These are phyloP conservation scores for Rhizopogon parksii DNA, from an alignment of 1,284 basidiomycete genomes.

Conservation along the genomic window DNA sequence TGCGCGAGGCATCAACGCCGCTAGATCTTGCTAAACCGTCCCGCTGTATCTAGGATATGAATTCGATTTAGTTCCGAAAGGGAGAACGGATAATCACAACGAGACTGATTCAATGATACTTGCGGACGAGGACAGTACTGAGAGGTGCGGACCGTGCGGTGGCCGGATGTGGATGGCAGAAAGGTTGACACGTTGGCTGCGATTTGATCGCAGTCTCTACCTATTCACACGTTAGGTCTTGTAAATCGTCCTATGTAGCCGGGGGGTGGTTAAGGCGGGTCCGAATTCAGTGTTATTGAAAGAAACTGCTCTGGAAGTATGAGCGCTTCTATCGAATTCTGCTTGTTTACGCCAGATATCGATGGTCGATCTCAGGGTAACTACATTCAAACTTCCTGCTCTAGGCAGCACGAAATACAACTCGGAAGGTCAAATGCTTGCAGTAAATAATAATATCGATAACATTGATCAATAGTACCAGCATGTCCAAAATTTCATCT, in stretches of 20 bases:
- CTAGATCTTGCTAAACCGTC: background rate
- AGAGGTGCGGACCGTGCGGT: background rate
- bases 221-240: background rate
- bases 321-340: too few relatives aligned
- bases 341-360: too few relatives aligned
- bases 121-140: too few relatives aligned
- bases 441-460: too few relatives aligned
- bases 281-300: background rate
- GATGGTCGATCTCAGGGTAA: too few relatives aligned
- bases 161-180: background rate
- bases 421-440: too few relatives aligned
- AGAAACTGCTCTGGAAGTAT: background rate
- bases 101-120: background rate
- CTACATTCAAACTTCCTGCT: too few relatives aligned
- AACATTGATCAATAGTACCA: too few relatives aligned
- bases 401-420: too few relatives aligned
- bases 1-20: background rate
- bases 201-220: background rate
- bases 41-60: background rate
- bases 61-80: background rate
- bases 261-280: background rate
- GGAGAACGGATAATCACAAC: background rate
- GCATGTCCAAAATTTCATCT: too few relatives aligned
- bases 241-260: background rate
- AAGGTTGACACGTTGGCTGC: conserved; percentile 2